Evolutionary conservation across 1,284 basidiomycete species (phyloP), one percentile per base, ranked within the genome.

Genomic region (Trichosporon sp.): DNA sequence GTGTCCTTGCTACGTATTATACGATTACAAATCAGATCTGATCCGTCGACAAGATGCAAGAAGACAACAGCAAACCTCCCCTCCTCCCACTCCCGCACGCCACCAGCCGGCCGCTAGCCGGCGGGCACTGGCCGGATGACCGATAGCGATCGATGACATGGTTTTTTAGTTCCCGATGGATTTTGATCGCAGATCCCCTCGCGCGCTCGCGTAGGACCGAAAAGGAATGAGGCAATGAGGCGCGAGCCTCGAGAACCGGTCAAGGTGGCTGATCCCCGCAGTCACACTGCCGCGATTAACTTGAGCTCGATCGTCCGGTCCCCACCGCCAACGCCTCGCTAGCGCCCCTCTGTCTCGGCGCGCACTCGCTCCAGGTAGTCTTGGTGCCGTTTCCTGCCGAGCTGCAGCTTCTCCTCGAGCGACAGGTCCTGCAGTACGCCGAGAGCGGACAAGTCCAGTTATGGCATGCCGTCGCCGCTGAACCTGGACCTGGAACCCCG

Each of bases 351-450:
- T 51, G 65, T 21, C 66, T 71, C 73, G 1, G 37, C 66, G 6
- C 71, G 71, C 40, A 70, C 70, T 64, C 72, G 74, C 63, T 72
- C 75, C 21, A 82, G 68, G 74, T 80, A 82, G 63, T 80, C 80
- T 68, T 72, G 69, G 73, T 82, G 80, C 38, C 81, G 72, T 48
- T 71, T 72, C 65, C 76, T 76, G 10, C 81, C 81, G 67, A 82
- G 71, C 69, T 76, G 70, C 32, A 76, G 69, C 71, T 76, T 74
- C 65, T 82, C 78, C 69, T 79, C 78, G 43, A 79, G 61, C n/a
- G 76, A 75, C 70, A 82, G 64, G 21, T 77, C 78, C 69, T 75
- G 73, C 14, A 74, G 65, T 7, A 51, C 63, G 2, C 67, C 59
- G 14, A 72, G 67, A 0, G 38, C 71, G 1, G 67, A 35, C 26